Conservation (phyloP, 2,329 filamentous ascomycete species). For the Aspergillus bombycis region DNA sequence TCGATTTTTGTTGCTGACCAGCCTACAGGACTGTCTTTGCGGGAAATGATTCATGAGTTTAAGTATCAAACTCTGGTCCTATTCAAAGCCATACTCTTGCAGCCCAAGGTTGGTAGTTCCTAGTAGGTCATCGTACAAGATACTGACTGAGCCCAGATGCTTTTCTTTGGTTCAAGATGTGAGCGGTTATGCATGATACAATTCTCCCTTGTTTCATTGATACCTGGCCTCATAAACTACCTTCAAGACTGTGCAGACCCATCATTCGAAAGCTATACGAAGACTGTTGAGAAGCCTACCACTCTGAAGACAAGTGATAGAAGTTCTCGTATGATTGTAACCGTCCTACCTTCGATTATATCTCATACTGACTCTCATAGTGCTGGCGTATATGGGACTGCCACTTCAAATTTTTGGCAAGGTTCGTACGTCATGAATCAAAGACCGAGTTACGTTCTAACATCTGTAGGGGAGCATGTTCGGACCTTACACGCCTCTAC, state of each 20-base stretch:
- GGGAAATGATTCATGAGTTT: slow-evolving; percentile 92
- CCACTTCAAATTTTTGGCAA: slow-evolving; percentile 95
- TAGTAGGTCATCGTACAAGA: not conserved
- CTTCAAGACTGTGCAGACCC: slow-evolving; percentile 96
- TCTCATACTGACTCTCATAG: slow-evolving; percentile 40
- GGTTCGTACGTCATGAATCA: slow-evolving; percentile 46
- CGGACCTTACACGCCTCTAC: slow-evolving; percentile 92
- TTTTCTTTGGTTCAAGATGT: slow-evolving; percentile 97
- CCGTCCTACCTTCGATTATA: not conserved
- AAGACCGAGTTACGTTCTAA: slow-evolving; percentile 21
- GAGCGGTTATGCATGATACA: slow-evolving; percentile 98
- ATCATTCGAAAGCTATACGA: slow-evolving; percentile 82
- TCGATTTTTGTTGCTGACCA: slow-evolving; percentile 16
- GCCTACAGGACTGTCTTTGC: slow-evolving; percentile 66
- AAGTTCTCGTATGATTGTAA: slow-evolving; percentile 64
- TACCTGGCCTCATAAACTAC: slow-evolving; percentile 86
- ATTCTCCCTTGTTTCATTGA: slow-evolving; percentile 92
- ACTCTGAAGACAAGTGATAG: slow-evolving; percentile 91
- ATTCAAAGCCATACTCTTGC: slow-evolving; percentile 89
- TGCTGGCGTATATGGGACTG: slow-evolving; percentile 91
- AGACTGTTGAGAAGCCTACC: slow-evolving; percentile 73
- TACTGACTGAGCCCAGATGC: slow-evolving; percentile 66
- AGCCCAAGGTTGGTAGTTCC: slow-evolving; percentile 74
- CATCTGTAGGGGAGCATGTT: slow-evolving; percentile 81
- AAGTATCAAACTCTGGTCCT: slow-evolving; percentile 92